These are phyloP conservation scores for Athelia psychrophila DNA, from an alignment of 1,284 basidiomycete genomes.

Conservation along the genomic window DNA sequence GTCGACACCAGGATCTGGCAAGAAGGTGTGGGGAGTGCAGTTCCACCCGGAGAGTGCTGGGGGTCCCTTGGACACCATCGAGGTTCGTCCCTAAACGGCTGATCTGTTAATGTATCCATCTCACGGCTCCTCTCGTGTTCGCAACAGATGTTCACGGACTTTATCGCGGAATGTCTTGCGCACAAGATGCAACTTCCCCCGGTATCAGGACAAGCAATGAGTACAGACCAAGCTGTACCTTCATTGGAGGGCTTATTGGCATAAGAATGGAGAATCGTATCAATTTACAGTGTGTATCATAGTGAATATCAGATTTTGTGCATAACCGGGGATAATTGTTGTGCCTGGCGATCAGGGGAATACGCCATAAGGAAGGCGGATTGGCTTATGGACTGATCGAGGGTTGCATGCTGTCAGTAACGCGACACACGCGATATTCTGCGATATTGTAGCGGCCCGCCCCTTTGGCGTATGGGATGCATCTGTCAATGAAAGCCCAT, in stretches of 20 bases:
- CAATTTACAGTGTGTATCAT: too few relatives aligned
- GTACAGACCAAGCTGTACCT: slow-evolving; percentile 20
- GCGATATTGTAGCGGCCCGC: too few relatives aligned
- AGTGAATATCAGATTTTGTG: too few relatives aligned
- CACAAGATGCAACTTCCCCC: slow-evolving; percentile 36
- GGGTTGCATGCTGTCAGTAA: too few relatives aligned
- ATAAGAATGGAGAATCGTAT: too few relatives aligned
- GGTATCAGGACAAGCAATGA: slow-evolving; percentile 17
- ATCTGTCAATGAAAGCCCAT: too few relatives aligned
- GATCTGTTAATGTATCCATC: neutral
- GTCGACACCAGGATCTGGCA: slow-evolving; percentile 83
- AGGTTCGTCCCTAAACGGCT: slow-evolving; percentile 42
- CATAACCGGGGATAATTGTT: too few relatives aligned
- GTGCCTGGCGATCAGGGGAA: too few relatives aligned
- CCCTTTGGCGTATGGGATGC: too few relatives aligned
- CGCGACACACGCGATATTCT: too few relatives aligned
- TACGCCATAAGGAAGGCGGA: too few relatives aligned
- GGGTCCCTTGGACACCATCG: slow-evolving; percentile 90
- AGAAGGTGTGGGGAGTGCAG: slow-evolving; percentile 92
- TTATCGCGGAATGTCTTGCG: slow-evolving; percentile 75
- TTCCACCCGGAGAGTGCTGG: slow-evolving; percentile 96
- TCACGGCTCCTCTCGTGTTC: neutral
- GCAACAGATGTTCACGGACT: slow-evolving; percentile 87
- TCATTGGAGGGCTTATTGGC: neutral
- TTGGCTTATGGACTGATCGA: too few relatives aligned